Base-by-base conservation (phyloP, 1,284 basidiomycete genomes). In the Boletus semigastroideus region DNA sequence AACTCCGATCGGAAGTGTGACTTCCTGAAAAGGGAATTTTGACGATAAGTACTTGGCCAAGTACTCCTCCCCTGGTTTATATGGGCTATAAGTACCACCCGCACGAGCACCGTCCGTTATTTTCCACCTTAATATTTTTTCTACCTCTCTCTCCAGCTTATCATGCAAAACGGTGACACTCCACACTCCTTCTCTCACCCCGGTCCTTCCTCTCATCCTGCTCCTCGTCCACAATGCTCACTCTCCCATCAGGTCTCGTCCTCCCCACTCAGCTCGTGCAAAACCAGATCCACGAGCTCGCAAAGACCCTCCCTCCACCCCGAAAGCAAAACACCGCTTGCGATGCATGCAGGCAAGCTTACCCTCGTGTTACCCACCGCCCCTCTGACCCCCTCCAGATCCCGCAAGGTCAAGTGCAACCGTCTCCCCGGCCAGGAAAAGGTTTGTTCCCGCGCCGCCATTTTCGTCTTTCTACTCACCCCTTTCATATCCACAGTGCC, bases 281-380 rank as follows among this genome's bases (percentile, higher is more conserved):
- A 73, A 85, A 82, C 62, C 84, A 88, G 68, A 84, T 88, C 46
- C 83, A 87, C 62, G 87, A 89, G 61, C 78, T 87, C 37, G 83
- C 85, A 47, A 87, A 87, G 73, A 80, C 83, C 0, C 76, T 87
- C 0, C 85, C 87, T 2, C 85, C 87, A 17, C 86, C 89, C 3
- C 75, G 88, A 51, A 92, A 92, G 67, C 91, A 94, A 73, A 94
- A 94, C 67, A 90, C 91, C 20, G 91, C 92, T 22, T 94, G 92
- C 68, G 92, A 94, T 74, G 87, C 88, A 47, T 94, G 91, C 79
- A 84, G 86, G 86, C 85, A 13, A 60, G 54, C 45, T 25, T 3
- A 3, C 2, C 3, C n/a, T 0, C 7, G 9, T 14, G n/a, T 17
- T 19, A 41, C 4, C 33, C 46, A 49, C 16, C 22, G 7, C 39